These are phyloP conservation scores for Candida freyschussii DNA, from an alignment of 1,139 yeast species.

Conservation along the genomic window DNA sequence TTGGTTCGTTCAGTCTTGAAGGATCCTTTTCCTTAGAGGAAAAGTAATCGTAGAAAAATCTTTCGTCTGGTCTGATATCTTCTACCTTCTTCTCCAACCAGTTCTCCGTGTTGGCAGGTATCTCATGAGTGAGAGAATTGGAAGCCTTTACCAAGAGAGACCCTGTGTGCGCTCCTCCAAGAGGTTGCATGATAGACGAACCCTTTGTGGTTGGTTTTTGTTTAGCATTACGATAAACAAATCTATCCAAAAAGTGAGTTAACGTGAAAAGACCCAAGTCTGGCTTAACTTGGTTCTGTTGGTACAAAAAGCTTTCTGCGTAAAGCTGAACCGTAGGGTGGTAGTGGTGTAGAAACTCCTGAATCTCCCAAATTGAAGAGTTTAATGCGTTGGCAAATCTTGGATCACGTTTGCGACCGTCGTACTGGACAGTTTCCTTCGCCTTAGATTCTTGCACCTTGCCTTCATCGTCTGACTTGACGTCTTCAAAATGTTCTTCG, in stretches of 20 bases:
- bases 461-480: slow-evolving; percentile 16
- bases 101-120: slow-evolving; percentile 77
- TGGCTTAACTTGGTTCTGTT: slow-evolving; percentile 54
- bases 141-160: slow-evolving; percentile 68
- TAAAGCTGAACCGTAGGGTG: slow-evolving; percentile 90
- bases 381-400: slow-evolving; percentile 74
- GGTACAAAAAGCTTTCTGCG: slow-evolving; percentile 57
- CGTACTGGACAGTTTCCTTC: slow-evolving; percentile 43
- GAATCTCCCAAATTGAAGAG: slow-evolving; percentile 83
- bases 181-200: slow-evolving; percentile 94
- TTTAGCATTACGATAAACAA: slow-evolving; percentile 91
- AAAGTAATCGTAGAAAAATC: slow-evolving; percentile 87
- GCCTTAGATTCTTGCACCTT: slow-evolving; percentile 3
- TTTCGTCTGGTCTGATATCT: slow-evolving; percentile 81
- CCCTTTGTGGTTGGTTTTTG: slow-evolving; percentile 71
- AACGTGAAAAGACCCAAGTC: slow-evolving; percentile 86
- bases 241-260: slow-evolving; percentile 88
- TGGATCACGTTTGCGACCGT: slow-evolving; percentile 89
- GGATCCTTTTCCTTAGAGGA: slow-evolving; percentile 49
- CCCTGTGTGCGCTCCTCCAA: slow-evolving; percentile 81
- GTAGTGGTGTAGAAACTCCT: slow-evolving; percentile 69
- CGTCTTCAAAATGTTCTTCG: slow-evolving; percentile 25
- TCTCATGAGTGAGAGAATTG: slow-evolving; percentile 36
- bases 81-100: slow-evolving; percentile 68
- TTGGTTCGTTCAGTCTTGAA: slow-evolving; percentile 33